Base-by-base conservation (phyloP, 805 yeast species). In the Kodamaea fukazawae region DNA sequence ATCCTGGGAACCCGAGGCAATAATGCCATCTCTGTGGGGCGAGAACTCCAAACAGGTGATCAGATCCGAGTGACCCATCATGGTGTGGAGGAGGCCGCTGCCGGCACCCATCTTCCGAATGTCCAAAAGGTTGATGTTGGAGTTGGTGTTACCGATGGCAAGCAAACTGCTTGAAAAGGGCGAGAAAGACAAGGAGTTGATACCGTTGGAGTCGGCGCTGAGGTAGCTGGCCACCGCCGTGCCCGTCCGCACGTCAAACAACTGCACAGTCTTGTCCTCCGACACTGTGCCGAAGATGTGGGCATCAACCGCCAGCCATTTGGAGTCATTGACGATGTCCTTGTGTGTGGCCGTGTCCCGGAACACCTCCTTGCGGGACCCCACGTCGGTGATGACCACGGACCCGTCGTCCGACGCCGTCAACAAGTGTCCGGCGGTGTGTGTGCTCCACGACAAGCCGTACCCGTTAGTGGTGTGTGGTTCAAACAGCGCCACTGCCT, bases 1-100 rank as follows among this genome's bases (percentile, higher is more conserved):
- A 56, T 88, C 96, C 45, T 77, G 77, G 1, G 88, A 79, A 3
- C 89, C 85, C 0, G 89, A 79, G 2, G 89, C 88, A 7, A 88
- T 55, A 3, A 88, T 72, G 11, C 91, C 91, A 50, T 87, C 96
- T 37, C 72, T 67, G 48, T 76, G 80, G 1, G 90, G 89, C 34
- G 85, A 82, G 74, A 90, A 88, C 53, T 86, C 89, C 41, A 88
- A 57, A 31, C 79, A 66, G 1, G 90, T 84, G 27, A 88, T 78
- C 1, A 84, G 63, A 23, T 76, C 86, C 3, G 83, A 79, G 51
- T 88, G 96, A 1, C 93, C 93, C 76, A 81, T 71, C 80, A 86
- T 82, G 3, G 83, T 72, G 56, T 86, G 93, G 8, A 86, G 66
- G 16, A 71, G 64, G 4, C 66, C 63, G 3, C 34, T 28, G 5